phyloP scores from a whole-genome alignment of 2,329 filamentous ascomycete genomes.

The Cladobotryum mycophilum region DNA sequence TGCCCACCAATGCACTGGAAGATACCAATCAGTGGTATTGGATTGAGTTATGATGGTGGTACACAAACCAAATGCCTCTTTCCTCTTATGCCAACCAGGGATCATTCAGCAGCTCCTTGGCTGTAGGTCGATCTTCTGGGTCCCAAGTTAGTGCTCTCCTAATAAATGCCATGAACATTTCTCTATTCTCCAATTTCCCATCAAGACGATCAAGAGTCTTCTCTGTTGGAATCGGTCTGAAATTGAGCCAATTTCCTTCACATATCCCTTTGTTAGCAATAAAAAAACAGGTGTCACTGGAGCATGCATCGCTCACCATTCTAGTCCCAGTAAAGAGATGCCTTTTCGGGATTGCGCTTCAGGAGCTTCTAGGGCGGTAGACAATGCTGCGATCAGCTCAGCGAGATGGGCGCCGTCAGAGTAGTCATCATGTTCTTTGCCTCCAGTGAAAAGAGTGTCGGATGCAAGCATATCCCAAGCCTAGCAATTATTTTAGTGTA shows the following conservation, averaged over 20 bases:
- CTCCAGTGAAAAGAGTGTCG: slow-evolving; percentile 15
- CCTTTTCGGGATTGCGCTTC: slow-evolving; percentile 9
- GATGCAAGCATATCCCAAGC: slow-evolving; percentile 20
- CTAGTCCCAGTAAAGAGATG: slow-evolving; percentile 19
- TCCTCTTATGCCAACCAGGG: slow-evolving; percentile 15
- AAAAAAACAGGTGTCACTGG: too few species aligned
- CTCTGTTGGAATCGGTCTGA: slow-evolving; percentile 16
- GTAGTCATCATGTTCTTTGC: slow-evolving; percentile 16
- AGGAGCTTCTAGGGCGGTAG: slow-evolving; percentile 17
- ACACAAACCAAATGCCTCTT: too few species aligned
- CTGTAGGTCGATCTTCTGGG: slow-evolving; percentile 17
- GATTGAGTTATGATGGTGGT: too few species aligned
- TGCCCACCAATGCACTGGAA: too few species aligned
- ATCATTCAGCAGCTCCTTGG: slow-evolving; percentile 18
- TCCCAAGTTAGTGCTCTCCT: slow-evolving; percentile 19
- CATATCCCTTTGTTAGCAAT: too few species aligned
- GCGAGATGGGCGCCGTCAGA: slow-evolving; percentile 19
- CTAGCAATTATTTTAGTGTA: slow-evolving; percentile 4
- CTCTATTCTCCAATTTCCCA: slow-evolving; percentile 14
- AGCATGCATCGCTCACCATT: slow-evolving; percentile 12
- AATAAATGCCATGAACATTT: slow-evolving; percentile 17
- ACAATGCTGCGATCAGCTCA: slow-evolving; percentile 18
- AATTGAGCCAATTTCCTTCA: slow-evolving; percentile 17
- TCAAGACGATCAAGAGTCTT: slow-evolving; percentile 17
- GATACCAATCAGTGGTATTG: too few species aligned